phyloP scores from a whole-genome alignment of 2,329 filamentous ascomycete genomes.

The Karstenula rhodostoma region DNA sequence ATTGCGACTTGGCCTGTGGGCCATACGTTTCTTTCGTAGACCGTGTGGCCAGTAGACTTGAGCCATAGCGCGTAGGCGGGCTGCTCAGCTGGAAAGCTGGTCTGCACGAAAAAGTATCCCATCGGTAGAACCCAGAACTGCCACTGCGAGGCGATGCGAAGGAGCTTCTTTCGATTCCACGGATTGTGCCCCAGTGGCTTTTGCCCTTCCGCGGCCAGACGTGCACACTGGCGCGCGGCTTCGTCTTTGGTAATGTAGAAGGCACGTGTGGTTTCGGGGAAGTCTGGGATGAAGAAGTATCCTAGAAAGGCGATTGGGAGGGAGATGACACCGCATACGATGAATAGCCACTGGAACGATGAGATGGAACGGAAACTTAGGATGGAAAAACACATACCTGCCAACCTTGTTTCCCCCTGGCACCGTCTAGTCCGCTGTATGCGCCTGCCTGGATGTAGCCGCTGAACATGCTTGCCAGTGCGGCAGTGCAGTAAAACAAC shows the following conservation, averaged over 20 bases:
- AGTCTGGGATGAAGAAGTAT: constrained; percentile 46
- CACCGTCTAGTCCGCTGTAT: constrained; percentile 42
- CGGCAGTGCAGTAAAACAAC: constrained; percentile 43
- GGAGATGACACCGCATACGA: constrained; percentile 49
- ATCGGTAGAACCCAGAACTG: constrained; percentile 59
- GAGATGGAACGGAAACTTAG: not conserved
- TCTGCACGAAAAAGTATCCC: constrained; percentile 54
- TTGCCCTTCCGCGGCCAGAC: constrained; percentile 33
- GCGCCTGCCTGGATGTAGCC: constrained; percentile 45
- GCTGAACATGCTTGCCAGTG: constrained; percentile 45
- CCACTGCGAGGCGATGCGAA: constrained; percentile 54
- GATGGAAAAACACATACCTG: constrained; percentile 10
- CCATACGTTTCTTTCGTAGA: constrained; percentile 58
- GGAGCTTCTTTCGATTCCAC: constrained; percentile 51
- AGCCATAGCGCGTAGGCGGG: constrained; percentile 53
- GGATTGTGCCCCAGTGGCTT: constrained; percentile 51
- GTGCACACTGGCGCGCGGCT: constrained; percentile 30
- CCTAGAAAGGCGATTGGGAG: constrained; percentile 55
- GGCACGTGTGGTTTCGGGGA: constrained; percentile 34
- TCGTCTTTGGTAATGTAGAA: constrained; percentile 49
- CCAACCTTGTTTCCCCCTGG: constrained; percentile 33
- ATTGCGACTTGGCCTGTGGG: constrained; percentile 57
- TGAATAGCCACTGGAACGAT: constrained; percentile 36
- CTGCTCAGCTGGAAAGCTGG: constrained; percentile 30
- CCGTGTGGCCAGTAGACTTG: constrained; percentile 54